Base-by-base conservation (phyloP, 805 yeast genomes). In the Huiozyma sinensis region DNA sequence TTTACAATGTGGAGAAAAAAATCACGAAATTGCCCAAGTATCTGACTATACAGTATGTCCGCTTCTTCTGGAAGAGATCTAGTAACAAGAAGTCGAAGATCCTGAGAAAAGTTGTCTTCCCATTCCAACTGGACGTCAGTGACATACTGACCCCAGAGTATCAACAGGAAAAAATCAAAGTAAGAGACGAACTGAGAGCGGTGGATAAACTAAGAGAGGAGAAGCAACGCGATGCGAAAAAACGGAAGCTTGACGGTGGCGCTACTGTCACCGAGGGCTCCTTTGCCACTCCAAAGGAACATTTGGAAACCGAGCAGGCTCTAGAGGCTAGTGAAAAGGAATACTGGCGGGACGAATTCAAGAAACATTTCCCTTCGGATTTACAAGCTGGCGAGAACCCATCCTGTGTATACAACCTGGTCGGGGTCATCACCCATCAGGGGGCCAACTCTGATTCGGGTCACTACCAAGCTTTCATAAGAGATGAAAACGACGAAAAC, bases 361-460 rank as follows among this genome's bases (percentile, higher is more conserved):
- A 64, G 46, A 58, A 70, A 48, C 71, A 66, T 33, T 63, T 69
- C 47, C 77, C 77, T 33, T 69, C 69, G 30, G 73, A 71, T 44
- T 65, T 74, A 45, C 58, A 60, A 36, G 60, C 62, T 7, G 85
- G 89, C 13, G 87, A 83, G 56, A 88, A 90, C 58, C 90, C 95
- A 6, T 80, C 94, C 0, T 86, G 92, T 1, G 76, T 92, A 34
- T 92, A 92, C 59, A 88, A 87, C 51, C 74, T 92, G 51, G 68
- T 71, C 34, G 87, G 95, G 1, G 76, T 92, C 27, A 77, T 92
- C 47, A 87, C 97, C 1, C 99, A 92, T 66, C 83, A 82, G 58
- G 99, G 99, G 41, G 80, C 95, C 6, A 79, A 89, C 38, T 96
- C 97, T 0, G 97, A 92, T 62, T 83, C 95, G 29, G 99, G 99